Conservation (phyloP, 306 rosid genomes). For the Canavalia ensiformis region DNA sequence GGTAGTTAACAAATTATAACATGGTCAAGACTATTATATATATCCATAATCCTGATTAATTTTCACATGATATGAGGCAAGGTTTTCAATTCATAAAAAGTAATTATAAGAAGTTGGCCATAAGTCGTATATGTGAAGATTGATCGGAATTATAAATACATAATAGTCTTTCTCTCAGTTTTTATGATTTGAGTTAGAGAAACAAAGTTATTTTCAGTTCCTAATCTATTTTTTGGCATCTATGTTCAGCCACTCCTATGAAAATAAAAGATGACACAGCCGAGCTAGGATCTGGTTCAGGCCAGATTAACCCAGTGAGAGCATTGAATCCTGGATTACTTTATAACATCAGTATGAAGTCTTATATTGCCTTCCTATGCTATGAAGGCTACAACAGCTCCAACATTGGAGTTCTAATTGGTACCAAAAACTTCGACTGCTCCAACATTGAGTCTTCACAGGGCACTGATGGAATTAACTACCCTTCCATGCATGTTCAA, state of each 20-base stretch:
- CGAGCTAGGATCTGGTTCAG: slow-evolving; percentile 74
- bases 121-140: too few species aligned
- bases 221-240: slow-evolving; percentile 3
- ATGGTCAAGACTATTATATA: too few species aligned
- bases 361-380: slow-evolving; percentile 73
- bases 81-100: too few species aligned
- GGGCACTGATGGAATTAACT: slow-evolving; percentile 85
- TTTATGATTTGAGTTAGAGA: neutral
- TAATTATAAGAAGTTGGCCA: too few species aligned
- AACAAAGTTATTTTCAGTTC: neutral
- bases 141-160: too few species aligned
- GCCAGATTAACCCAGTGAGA: slow-evolving; percentile 67
- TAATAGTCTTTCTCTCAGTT: neutral
- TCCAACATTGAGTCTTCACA: slow-evolving; percentile 33
- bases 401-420: slow-evolving; percentile 54
- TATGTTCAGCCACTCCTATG: slow-evolving; percentile 68
- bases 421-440: slow-evolving; percentile 59
- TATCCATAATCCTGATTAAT: too few species aligned
- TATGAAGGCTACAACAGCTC: slow-evolving; percentile 63
- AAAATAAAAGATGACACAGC: slow-evolving; percentile 41
- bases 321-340: slow-evolving; percentile 77
- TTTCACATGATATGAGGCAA: too few species aligned
- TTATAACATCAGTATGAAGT: slow-evolving; percentile 54
- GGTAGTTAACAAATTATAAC: too few species aligned
- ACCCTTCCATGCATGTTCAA: slow-evolving; percentile 74